Evolutionary conservation across 345 rosid species (phyloP).

Genomic region (Excoecaria agallocha): DNA sequence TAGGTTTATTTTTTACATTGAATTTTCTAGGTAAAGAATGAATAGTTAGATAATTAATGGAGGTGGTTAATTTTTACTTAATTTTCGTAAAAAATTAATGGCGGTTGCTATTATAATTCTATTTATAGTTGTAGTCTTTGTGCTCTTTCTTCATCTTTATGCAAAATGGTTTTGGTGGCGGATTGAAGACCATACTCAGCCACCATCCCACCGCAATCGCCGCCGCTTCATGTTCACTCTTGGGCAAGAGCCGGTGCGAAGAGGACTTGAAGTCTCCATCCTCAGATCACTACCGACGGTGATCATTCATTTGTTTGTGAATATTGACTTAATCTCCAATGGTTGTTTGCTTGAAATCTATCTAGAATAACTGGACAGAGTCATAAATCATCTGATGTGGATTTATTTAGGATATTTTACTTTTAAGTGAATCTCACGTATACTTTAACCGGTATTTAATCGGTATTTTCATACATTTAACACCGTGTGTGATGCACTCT

Average conservation of each 20-base stretch:
- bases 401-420: too few species aligned
- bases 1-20: neutral
- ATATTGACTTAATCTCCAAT: too few species aligned
- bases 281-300: slow-evolving; percentile 25
- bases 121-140: slow-evolving; percentile 21
- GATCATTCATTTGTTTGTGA: too few species aligned
- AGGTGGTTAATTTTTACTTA: neutral
- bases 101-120: slow-evolving; percentile 21
- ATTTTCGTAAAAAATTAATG: neutral
- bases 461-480: too few species aligned
- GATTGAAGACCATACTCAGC: slow-evolving; percentile 46
- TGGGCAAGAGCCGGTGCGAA: slow-evolving; percentile 18
- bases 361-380: too few species aligned
- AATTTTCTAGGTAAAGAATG: neutral
- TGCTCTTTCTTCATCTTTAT: slow-evolving; percentile 25
- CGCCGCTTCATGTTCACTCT: slow-evolving; percentile 23
- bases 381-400: too few species aligned
- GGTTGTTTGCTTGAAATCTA: too few species aligned
- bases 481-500: too few species aligned
- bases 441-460: too few species aligned
- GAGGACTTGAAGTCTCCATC: slow-evolving; percentile 21
- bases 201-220: slow-evolving; percentile 18
- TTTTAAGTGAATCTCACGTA: too few species aligned
- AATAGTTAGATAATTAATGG: neutral
- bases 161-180: slow-evolving; percentile 46